phyloP scores from a whole-genome alignment of 108 stramenopile species.

The Aurantiochytrium sp. region DNA sequence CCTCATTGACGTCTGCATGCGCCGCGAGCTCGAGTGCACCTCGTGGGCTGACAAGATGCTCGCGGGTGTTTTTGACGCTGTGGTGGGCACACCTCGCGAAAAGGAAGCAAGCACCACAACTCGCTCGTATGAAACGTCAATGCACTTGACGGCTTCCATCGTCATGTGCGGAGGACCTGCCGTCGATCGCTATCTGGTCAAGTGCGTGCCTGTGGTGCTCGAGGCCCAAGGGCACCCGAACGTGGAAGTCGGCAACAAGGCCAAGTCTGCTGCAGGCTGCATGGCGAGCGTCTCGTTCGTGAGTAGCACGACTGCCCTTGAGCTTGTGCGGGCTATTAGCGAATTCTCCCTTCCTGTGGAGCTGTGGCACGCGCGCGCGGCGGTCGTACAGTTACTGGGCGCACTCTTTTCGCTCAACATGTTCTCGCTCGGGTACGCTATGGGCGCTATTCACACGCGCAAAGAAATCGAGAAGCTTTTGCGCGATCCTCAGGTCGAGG shows the following conservation, averaged over 20 bases:
- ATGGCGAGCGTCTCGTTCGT: neutral
- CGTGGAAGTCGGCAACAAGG: neutral
- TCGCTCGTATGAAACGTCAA: neutral
- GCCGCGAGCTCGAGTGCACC: neutral
- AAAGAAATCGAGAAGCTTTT: neutral
- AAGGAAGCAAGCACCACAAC: neutral
- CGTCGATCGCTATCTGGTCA: neutral
- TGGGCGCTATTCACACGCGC: neutral
- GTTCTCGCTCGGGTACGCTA: neutral
- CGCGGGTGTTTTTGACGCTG: neutral
- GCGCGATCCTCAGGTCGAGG: slow-evolving; percentile 11
- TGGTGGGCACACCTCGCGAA: neutral
- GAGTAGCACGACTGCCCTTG: neutral
- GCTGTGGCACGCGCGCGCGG: neutral
- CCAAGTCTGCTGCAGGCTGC: neutral
- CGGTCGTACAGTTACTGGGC: neutral
- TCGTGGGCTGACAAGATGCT: neutral
- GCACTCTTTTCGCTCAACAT: neutral
- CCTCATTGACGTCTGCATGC: neutral
- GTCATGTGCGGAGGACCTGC: neutral
- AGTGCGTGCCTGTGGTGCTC: neutral
- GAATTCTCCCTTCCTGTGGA: neutral
- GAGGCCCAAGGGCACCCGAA: neutral
- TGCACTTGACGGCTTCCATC: neutral
- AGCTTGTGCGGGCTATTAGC: neutral